Base-by-base conservation (phyloP, 345 rosid species). In the Salix caprea region DNA sequence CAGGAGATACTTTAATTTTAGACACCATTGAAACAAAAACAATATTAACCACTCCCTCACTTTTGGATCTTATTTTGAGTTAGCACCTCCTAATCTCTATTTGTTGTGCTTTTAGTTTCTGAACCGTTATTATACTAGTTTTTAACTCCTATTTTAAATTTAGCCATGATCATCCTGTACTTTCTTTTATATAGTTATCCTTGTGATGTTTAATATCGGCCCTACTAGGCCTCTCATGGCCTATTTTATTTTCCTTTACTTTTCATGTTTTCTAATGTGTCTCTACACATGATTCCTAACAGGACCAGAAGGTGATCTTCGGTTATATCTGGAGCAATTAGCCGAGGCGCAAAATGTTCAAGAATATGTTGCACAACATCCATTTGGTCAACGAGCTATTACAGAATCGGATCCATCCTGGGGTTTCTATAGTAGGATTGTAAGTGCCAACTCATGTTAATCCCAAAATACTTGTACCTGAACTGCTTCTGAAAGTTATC, bases 241-340 rank as follows among this genome's bases (percentile, higher is more conserved):
- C 52, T 36, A 19, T 46, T 36, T 48, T 66, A 12, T 50, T 21
- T 21, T 32, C 19, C 6, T 65, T 32, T 12, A 18, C 14, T n/a
- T 3, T 13, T 37, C 67, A 64, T 65, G 37, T 26, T 65, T 32
- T 34, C 39, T 32, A 65, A 65, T 26, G 37, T 1, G 3, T 36
- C 11, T 52, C 1, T 52, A 30, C 52, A 52, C 37, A 1, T 60
- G 68, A 52, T 24, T 30, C 30, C 60, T 39, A 77, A 74, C 88
- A 95, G 98, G 97, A 67, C 88, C 86, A 66, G 87, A 88, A 54
- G 98, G 99, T 69, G 93, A 93, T 70, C 89, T 96, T 61, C 90
- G 88, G 52, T 75, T 81, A 19, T 93, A 93, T 79, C 85, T 96
- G 40, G 92, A 91, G 84, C 77, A 79, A 50, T 74, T 96, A 86